phyloP scores from a whole-genome alignment of 2,329 filamentous ascomycete species.

The Botrytis hyacinthi region DNA sequence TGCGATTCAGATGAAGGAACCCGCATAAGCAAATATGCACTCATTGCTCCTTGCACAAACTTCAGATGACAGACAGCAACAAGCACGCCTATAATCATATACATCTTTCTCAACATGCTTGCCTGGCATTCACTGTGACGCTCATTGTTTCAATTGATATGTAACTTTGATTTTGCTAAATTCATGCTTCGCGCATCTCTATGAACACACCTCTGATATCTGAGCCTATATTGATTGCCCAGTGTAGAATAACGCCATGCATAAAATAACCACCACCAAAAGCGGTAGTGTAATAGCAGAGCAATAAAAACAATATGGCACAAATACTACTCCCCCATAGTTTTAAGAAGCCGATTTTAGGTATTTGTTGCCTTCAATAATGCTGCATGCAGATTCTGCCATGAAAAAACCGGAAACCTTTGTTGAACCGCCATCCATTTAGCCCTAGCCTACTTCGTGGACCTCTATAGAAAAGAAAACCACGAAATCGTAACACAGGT shows the following conservation, averaged over 20 bases:
- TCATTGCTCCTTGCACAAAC: neutral
- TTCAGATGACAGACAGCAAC: neutral
- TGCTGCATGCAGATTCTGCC: slow-evolving; percentile 30
- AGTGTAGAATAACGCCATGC: slow-evolving; percentile 22
- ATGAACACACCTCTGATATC: slow-evolving; percentile 18
- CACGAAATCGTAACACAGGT: slow-evolving; percentile 10
- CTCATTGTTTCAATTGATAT: neutral
- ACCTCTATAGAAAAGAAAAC: neutral
- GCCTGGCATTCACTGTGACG: neutral
- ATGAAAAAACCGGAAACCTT: slow-evolving; percentile 25
- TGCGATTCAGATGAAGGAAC: neutral
- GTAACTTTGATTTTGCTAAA: neutral
- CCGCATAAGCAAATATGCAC: neutral
- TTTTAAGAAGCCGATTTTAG: slow-evolving; percentile 15
- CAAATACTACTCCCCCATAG: slow-evolving; percentile 20
- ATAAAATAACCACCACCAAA: slow-evolving; percentile 18
- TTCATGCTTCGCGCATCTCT: slow-evolving; percentile 17
- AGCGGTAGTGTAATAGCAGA: slow-evolving; percentile 18
- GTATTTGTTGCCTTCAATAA: slow-evolving; percentile 19
- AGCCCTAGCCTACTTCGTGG: slow-evolving; percentile 13
- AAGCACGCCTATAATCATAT: neutral
- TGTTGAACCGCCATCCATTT: slow-evolving; percentile 23
- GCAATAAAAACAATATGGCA: slow-evolving; percentile 23
- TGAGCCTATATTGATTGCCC: slow-evolving; percentile 19
- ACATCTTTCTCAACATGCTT: neutral